Evolutionary conservation across 1,139 yeast genomes (phyloP).

Genomic region (Lodderomyces parapsilosis): DNA sequence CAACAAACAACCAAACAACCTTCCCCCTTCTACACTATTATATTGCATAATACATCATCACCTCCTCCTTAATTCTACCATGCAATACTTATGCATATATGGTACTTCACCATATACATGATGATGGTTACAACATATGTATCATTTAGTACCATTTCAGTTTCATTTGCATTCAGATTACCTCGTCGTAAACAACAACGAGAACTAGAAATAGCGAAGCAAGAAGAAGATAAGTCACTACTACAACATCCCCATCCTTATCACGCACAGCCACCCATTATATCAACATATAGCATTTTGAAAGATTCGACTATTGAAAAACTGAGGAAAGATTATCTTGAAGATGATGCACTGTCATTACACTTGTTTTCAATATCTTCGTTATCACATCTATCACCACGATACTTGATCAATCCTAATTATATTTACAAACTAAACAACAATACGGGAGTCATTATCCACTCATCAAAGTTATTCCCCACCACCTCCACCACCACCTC

Average conservation of each 20-base stretch:
- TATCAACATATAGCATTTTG: no score
- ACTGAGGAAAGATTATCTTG: not conserved
- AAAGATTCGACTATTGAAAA: no score
- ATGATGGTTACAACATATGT: not conserved
- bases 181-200: not conserved
- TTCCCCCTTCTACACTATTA: not conserved
- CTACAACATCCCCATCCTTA: no score
- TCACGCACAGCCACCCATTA: no score
- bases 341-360: not conserved
- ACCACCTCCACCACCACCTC: not conserved
- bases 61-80: not conserved
- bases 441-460: conserved; percentile 7
- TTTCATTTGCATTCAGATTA: not conserved
- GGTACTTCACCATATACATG: conserved; percentile 2
- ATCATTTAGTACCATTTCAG: not conserved
- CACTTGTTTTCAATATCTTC: not conserved
- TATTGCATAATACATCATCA: not conserved
- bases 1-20: no score
- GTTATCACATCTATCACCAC: not conserved
- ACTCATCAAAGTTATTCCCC: conserved; percentile 4
- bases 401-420: not conserved
- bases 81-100: conserved; percentile 3
- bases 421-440: conserved; percentile 8
- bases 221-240: not conserved
- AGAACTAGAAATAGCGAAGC: not conserved